These are phyloP conservation scores for Aspergillus sp. DNA, from an alignment of 2,329 filamentous ascomycete species.

Conservation along the genomic window DNA sequence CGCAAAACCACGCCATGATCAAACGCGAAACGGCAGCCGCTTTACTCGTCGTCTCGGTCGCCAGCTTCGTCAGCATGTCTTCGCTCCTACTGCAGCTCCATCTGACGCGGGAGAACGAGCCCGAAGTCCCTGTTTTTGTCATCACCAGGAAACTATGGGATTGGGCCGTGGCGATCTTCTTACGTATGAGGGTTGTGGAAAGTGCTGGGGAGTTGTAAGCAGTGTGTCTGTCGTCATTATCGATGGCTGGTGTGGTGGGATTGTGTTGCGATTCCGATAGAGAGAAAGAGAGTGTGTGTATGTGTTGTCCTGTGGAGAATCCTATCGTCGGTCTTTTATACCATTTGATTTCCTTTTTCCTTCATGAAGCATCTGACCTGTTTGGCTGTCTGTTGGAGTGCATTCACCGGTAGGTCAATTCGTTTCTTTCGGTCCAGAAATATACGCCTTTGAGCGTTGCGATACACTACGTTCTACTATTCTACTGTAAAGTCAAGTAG, in stretches of 20 bases:
- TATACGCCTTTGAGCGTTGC: not conserved
- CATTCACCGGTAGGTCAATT: not conserved
- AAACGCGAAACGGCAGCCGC: constrained; percentile 75
- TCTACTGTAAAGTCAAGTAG: not conserved
- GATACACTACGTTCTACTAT: not conserved
- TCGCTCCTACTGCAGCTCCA: constrained; percentile 68
- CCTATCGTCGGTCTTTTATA: not conserved
- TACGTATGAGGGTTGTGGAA: constrained; percentile 33
- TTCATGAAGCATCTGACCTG: too few species aligned
- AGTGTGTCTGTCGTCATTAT: too few species aligned
- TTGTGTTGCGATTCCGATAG: not conserved
- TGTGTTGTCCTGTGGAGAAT: not conserved
- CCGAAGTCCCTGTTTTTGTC: constrained; percentile 58
- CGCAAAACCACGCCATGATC: constrained; percentile 76
- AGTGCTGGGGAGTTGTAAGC: constrained; percentile 23
- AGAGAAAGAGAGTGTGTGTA: too few species aligned
- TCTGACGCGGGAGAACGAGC: constrained; percentile 60
- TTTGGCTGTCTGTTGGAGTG: not conserved
- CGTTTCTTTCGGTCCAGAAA: not conserved
- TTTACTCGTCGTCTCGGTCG: constrained; percentile 73
- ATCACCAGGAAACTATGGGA: constrained; percentile 47
- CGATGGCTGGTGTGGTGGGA: not conserved
- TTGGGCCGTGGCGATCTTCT: constrained; percentile 33
- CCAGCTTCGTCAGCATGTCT: constrained; percentile 74
- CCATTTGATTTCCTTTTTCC: not conserved